Evolutionary conservation across 2,329 filamentous ascomycete species (phyloP).

Genomic region (Fusarium dimerum): DNA sequence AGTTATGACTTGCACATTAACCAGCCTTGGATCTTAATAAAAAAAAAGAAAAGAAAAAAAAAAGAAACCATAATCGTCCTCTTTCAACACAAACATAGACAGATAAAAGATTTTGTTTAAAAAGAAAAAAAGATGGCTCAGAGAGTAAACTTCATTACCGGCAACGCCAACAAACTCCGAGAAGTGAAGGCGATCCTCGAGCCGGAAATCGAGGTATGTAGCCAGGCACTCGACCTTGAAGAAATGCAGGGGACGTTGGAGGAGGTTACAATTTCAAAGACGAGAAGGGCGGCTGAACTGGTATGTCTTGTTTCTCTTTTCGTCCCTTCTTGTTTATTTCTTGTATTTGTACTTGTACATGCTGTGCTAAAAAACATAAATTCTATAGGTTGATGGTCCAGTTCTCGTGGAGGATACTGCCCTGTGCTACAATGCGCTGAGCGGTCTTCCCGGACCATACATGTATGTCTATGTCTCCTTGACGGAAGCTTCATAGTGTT

Average conservation of each 20-base stretch:
- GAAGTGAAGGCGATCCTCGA: conserved; percentile 89
- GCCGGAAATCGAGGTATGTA: conserved; percentile 70
- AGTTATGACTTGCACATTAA: not conserved
- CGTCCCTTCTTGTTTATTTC: not conserved
- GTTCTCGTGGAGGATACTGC: conserved; percentile 96
- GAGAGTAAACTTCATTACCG: conserved; percentile 86
- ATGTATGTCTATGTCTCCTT: conserved; percentile 62
- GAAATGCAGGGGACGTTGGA: conserved; percentile 94
- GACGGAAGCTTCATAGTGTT: not conserved
- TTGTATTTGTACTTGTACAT: not conserved
- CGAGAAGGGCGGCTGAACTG: conserved; percentile 73
- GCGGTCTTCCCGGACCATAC: conserved; percentile 92
- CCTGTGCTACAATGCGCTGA: conserved; percentile 86
- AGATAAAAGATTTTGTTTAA: not conserved
- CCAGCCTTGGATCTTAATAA: not conserved
- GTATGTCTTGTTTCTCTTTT: no score
- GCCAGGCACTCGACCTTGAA: conserved; percentile 74
- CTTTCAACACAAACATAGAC: not conserved
- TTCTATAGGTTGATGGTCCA: conserved; percentile 71
- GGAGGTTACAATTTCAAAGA: conserved; percentile 89
- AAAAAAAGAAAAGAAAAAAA: no score
- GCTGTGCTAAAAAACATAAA: not conserved
- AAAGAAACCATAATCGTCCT: no score
- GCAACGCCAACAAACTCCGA: conserved; percentile 89
- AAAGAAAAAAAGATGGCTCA: conserved; percentile 39